Base-by-base conservation (phyloP, 225 moss, liverwort and hornwort genomes). In the Neckera pumila region DNA sequence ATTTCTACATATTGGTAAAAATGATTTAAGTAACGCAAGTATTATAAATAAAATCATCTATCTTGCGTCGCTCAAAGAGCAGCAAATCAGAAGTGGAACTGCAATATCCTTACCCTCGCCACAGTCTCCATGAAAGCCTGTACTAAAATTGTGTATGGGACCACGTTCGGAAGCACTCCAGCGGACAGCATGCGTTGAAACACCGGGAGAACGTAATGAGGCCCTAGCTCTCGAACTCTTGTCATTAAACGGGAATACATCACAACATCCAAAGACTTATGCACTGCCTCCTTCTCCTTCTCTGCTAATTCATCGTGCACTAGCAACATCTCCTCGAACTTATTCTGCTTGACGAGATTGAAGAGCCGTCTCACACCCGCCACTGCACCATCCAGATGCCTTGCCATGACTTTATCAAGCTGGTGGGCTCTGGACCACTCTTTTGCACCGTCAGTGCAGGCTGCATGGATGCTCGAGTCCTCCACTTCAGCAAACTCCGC, bases 201-300 rank as follows among this genome's bases (percentile, higher is more conserved):
- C 6, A 95, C 88, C 40, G 95, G 95, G 47, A 93, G 92, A 61
- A 92, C 93, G 57, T 79, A 91, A 16, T 90, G 91, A 82, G 95
- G 93, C 80, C 95, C 92, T 27, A 95, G 86, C 86, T 91, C 93
- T 82, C 92, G 90, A 73, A 63, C 87, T 21, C 90, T 89, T 38
- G 95, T 93, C 93, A 95, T 93, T 33, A 95, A 84, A 57, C 93
- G 92, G 72, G 95, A 91, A 80, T 95, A 95, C 91, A 92, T 92
- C 21, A 91, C 88, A 75, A 92, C 87, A 72, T 91, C 92, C 93
- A 93, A 85, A 42, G 87, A 84, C 88, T 87, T 89, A 28, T 85
- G 74, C 34, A 87, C 70, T 58, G 79, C 36, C 60, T 85, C 90
- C 75, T 89, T 88, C 69, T 88, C 88, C 89, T 81, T 80, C 89